Base-by-base conservation (phyloP, 2,329 filamentous ascomycete genomes). In the Diaporthe longicolla region DNA sequence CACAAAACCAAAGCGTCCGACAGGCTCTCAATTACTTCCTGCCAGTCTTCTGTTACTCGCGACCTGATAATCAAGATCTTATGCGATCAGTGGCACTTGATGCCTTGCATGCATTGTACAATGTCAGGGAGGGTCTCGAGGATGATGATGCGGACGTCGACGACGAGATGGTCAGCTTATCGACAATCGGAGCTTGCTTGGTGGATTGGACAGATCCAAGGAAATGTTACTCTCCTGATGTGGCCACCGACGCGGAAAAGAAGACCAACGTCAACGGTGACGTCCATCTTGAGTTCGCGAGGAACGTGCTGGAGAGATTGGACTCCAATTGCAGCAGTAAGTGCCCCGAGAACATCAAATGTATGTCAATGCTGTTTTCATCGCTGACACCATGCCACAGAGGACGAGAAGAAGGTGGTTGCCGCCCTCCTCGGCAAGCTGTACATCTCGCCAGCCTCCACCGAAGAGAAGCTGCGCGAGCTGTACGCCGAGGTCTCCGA, bases 131-230 rank as follows among this genome's bases (percentile, higher is more conserved):
- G 79, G 91, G 90, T 0, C 82, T 93, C 26, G 93, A 95, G 74
- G 92, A 94, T 75, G 95, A 94, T 43, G 93, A 94, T 65, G 91
- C 92, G 24, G 93, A 95, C 68, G 90, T 93, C 15, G 90, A 90
- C 50, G 93, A 93, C 73, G 92, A 91, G 77, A 95, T 97, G 91
- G 93, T 96, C 11, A 91, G 92, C 78, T 89, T 97, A 77, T 89
- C 90, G 57, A 90, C 92, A 4, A 94, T 97, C 73, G 95, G 94
- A 0, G 91, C 94, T 4, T 96, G 95, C 79, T 85, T 98, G 10
- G 91, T 95, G 0, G 96, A 98, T 81, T 98, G 96, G 97, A 98
- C 96, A 0, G 96, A 98, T 82, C 95, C 95, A 50, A 88, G 96
- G 66, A 95, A 97, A 82, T 94, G 85, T 84, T 93, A 84, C 83